Base-by-base conservation (phyloP, 257 asterid genomes). In the Forsythia viridissima region DNA sequence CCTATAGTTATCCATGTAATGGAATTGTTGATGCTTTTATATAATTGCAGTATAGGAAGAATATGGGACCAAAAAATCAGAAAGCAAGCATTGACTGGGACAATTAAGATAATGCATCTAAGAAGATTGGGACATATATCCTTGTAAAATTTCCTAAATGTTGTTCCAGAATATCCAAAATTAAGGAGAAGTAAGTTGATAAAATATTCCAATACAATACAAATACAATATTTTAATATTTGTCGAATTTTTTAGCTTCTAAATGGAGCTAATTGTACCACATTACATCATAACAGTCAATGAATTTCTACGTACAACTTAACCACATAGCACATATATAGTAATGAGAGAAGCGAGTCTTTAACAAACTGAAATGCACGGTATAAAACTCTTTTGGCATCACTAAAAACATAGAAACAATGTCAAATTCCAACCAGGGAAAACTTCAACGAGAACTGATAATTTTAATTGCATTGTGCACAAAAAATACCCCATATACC, bases 251-350 rank as follows among this genome's bases (percentile, higher is more conserved):
- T 39, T 6, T 61, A 74, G 77, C 81, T 55, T 66, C 80, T 77
- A 75, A 72, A 65, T 16, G 36, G 77, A 63, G 51, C 52, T 59
- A 76, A 73, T 75, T 63, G 76, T 72, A 71, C 68, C 69, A 83
- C 65, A 21, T 43, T 65, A 72, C 34, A 66, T 38, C 70, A 46
- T 30, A 75, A 80, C 20, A 43, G 44, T 24, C 71, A 65, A 73
- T 71, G 15, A 74, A 44, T 37, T 72, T 42, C 59, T n/a, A 76
- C 38, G 21, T 42, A 55, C 63, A 81, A 59, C 77, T 82, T 70
- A 80, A 71, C 75, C n/a, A 30, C 39, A 52, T 70, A 20, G 4
- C 20, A 59, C 67, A 59, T 7, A 59, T 8, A 20, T 9, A 20
- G 67, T 59, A 20, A 20, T 59, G 67, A 20, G 67, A 57, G 13